Conservation (phyloP, 192 early-diverging fungal genomes). For the Linnemannia hyalina region DNA sequence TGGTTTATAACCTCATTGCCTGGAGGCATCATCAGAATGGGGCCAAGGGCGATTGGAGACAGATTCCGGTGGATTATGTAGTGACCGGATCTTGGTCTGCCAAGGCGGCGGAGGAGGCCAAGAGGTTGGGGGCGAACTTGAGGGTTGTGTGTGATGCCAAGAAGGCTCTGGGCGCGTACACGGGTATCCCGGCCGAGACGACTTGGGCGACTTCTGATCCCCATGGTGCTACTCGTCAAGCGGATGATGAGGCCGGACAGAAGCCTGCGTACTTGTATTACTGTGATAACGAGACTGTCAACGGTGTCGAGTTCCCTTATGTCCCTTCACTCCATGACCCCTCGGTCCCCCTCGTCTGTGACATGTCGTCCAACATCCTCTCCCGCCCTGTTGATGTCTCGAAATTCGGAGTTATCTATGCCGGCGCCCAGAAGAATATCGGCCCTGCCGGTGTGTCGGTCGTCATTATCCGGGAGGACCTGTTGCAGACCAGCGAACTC, state of each 20-base stretch:
- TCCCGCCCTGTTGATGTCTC: conserved; percentile 84
- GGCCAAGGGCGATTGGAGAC: conserved; percentile 41
- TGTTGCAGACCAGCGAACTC: conserved; percentile 71
- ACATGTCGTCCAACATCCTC: conserved; percentile 91
- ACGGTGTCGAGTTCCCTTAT: conserved; percentile 88
- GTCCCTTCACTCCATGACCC: conserved; percentile 66
- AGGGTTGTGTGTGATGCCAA: conserved; percentile 87
- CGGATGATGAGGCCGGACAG: conserved; percentile 65
- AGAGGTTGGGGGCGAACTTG: conserved; percentile 81
- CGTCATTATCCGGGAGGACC: conserved; percentile 92
- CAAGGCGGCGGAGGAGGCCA: conserved; percentile 88
- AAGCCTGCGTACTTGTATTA: conserved; percentile 94
- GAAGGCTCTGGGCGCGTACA: conserved; percentile 63
- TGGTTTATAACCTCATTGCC: conserved; percentile 91
- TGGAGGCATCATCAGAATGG: conserved; percentile 57
- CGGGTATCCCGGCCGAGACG: conserved; percentile 65
- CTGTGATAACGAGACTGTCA: conserved; percentile 98
- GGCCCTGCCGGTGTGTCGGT: conserved; percentile 93
- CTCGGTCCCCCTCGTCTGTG: conserved; percentile 87
- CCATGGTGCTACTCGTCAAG: not conserved
- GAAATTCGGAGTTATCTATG: conserved; percentile 90
- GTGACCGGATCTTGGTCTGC: conserved; percentile 94
- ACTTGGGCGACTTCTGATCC: conserved; percentile 68
- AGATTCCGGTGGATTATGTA: conserved; percentile 86
- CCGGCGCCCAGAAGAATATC: conserved; percentile 98